Percentiles rank a stretch among this genome's conserved stretches.
These are phyloP conservation scores for Globisporangium megalacanthum DNA, from an alignment of 352 stramenopile species.

Conservation along the genomic window DNA sequence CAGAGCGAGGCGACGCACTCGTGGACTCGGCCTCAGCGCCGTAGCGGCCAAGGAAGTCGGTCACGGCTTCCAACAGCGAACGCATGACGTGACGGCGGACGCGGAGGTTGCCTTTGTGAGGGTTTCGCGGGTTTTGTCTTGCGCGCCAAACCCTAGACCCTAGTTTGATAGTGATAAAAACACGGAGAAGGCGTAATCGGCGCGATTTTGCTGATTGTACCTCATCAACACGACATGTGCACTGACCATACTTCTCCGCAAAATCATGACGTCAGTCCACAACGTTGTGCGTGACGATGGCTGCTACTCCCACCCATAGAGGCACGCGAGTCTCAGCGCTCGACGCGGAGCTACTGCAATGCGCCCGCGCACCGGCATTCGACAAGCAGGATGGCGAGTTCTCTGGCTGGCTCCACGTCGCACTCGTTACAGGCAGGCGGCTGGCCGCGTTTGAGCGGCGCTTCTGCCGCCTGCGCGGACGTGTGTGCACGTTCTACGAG, in stretches of 20 bases:
- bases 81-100: slow-evolving; percentile 19
- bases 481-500: slow-evolving; percentile 39
- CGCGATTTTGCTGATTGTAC: too few relatives aligned
- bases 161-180: not conserved
- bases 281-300: too few relatives aligned
- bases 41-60: slow-evolving; percentile 45
- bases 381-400: slow-evolving; percentile 20
- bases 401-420: slow-evolving; percentile 35
- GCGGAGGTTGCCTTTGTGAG: not conserved
- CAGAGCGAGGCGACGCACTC: slow-evolving; percentile 14
- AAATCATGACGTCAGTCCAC: too few relatives aligned
- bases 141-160: not conserved
- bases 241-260: too few relatives aligned
- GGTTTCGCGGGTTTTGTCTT: slow-evolving; percentile 1
- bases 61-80: slow-evolving; percentile 35
- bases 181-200: not conserved
- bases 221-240: too few relatives aligned
- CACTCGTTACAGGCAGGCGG: slow-evolving; percentile 2
- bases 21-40: slow-evolving; percentile 34
- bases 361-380: slow-evolving; percentile 15
- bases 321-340: slow-evolving; percentile 3
- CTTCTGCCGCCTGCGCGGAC: slow-evolving; percentile 36
- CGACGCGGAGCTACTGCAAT: slow-evolving; percentile 18
- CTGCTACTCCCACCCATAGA: too few relatives aligned
- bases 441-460: slow-evolving; percentile 16